A percentile compares a stretch with the other conserved stretches of the same genome.
Evolutionary conservation across 768 basidiomycete genomes (phyloP).

Genomic region (Favolaschia claudopus): DNA sequence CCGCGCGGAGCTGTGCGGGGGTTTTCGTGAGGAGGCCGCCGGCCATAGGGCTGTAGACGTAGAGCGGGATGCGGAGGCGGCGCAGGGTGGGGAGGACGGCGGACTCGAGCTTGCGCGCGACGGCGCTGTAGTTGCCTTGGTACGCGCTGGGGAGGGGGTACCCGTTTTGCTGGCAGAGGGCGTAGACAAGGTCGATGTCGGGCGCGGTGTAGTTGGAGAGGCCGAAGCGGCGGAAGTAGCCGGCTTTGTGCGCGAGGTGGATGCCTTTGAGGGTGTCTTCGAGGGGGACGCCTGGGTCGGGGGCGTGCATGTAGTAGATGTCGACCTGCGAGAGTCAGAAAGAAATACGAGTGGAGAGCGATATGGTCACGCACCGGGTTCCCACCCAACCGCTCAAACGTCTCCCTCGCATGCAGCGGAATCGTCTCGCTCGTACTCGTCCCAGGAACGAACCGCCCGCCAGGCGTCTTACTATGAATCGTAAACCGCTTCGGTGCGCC

Average conservation of each 20-base stretch:
- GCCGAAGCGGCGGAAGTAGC: background rate
- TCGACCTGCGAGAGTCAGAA: background rate
- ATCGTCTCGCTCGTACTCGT: background rate
- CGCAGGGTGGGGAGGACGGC: background rate
- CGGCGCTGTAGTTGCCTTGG: conserved; percentile 1
- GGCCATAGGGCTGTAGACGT: conserved; percentile 3
- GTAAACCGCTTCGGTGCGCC: background rate
- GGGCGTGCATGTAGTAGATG: background rate
- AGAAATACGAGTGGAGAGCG: no score
- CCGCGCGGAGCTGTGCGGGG: background rate
- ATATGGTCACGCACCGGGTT: no score
- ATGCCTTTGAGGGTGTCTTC: background rate
- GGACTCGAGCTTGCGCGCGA: background rate
- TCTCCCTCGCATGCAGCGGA: background rate
- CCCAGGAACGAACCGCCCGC: background rate
- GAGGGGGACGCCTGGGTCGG: background rate
- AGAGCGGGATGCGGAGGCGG: background rate
- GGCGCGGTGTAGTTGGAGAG: background rate
- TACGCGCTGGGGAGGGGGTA: background rate
- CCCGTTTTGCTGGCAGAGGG: background rate
- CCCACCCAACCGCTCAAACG: no score
- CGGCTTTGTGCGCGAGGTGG: background rate
- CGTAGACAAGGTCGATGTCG: background rate
- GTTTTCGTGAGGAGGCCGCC: conserved; percentile 1
- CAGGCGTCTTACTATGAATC: background rate